Percentiles rank a stretch among this genome's conserved stretches.
Conservation (phyloP, 1,284 basidiomycete genomes). For the Cystobasidium pallidum region DNA sequence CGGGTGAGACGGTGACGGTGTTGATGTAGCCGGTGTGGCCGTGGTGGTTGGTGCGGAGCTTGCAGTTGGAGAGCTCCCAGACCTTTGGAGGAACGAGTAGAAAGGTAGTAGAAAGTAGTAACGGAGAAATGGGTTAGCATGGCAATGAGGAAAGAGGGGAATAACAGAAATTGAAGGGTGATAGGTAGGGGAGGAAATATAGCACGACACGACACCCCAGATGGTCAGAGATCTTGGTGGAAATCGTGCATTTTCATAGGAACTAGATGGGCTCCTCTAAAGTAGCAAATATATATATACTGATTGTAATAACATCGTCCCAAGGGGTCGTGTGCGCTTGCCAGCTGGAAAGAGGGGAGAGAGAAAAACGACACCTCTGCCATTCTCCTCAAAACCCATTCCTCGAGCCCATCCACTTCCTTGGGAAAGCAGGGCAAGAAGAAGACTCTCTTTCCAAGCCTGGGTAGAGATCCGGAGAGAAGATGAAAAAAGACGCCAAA, state of each 20-base stretch:
- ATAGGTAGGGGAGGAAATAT: not conserved
- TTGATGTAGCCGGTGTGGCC: constrained; percentile 99
- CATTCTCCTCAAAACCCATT: too few species aligned
- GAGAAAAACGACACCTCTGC: too few species aligned
- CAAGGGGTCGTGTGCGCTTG: not conserved
- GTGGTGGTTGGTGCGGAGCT: constrained; percentile 99
- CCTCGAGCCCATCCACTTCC: not conserved
- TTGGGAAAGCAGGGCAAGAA: too few species aligned
- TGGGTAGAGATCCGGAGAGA: too few species aligned
- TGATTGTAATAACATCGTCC: constrained; percentile 62
- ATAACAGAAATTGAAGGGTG: constrained; percentile 14
- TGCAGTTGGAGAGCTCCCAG: constrained; percentile 99
- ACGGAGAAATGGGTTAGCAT: constrained; percentile 24
- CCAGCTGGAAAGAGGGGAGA: not conserved
- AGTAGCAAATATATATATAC: constrained; percentile 75
- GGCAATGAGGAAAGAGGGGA: constrained; percentile 2
- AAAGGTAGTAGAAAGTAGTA: constrained; percentile 35
- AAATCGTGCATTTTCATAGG: constrained; percentile 69
- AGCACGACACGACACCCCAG: not conserved
- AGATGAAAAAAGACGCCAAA: constrained; percentile 12
- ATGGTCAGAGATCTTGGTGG: constrained; percentile 76
- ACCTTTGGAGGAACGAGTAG: constrained; percentile 69
- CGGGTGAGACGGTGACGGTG: constrained; percentile 97
- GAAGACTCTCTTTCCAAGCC: too few species aligned
- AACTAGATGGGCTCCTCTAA: constrained; percentile 66